A percentile compares a stretch with the other conserved stretches of the same genome.
phyloP scores from a whole-genome alignment of 169 alveolate genomes.

The Plasmodium adleri region DNA sequence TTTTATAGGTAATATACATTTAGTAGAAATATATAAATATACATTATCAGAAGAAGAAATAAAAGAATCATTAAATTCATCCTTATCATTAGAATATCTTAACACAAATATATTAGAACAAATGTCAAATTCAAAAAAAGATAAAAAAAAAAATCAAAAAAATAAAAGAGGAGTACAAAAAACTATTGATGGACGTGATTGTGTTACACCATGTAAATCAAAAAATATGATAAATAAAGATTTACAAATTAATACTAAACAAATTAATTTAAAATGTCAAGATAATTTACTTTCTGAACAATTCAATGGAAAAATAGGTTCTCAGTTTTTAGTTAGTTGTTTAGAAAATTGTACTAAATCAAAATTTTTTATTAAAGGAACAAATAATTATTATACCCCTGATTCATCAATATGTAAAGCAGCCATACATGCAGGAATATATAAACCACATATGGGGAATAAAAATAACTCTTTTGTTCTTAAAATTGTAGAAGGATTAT shows the following conservation, averaged over 20 bases:
- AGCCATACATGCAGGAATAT: conserved; percentile 89
- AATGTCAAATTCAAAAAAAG: background rate
- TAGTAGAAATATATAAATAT: conserved; percentile 77
- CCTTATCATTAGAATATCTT: conserved; percentile 34
- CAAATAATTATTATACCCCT: conserved; percentile 87
- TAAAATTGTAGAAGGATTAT: conserved; percentile 80
- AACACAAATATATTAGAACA: background rate
- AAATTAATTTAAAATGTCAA: conserved; percentile 36
- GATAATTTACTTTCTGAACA: conserved; percentile 60
- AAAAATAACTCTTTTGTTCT: conserved; percentile 29
- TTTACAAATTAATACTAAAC: conserved; percentile 55
- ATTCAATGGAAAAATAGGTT: conserved; percentile 84
- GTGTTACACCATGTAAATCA: conserved; percentile 58
- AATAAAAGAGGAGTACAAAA: conserved; percentile 12
- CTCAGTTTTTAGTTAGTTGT: conserved; percentile 82
- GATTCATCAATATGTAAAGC: conserved; percentile 93
- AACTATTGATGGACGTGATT: conserved; percentile 72
- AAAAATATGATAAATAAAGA: conserved; percentile 54
- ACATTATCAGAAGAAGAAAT: conserved; percentile 83
- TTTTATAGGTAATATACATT: conserved; percentile 80
- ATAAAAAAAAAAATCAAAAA: conserved; percentile 3
- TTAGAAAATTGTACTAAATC: conserved; percentile 81
- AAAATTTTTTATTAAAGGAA: conserved; percentile 80
- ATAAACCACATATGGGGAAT: conserved; percentile 17
- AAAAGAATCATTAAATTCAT: conserved; percentile 29